Base-by-base conservation (phyloP, 129 eudicot genomes). In the Cynara cardunculus region DNA sequence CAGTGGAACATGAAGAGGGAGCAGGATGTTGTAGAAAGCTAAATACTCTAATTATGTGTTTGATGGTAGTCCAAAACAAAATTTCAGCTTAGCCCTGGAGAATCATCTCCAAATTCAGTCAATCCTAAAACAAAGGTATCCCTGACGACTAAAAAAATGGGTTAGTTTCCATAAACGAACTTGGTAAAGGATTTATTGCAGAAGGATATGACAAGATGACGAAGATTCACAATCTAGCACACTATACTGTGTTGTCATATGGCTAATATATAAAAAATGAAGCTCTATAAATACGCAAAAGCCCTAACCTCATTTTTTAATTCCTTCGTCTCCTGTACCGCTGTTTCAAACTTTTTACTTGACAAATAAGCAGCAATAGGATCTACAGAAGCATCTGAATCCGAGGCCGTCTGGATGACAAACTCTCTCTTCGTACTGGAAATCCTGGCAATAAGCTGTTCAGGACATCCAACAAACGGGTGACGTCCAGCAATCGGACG, bases 401-500 rank as follows among this genome's bases (percentile, higher is more conserved):
- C 98, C 0, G 87, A 77, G 0, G 78, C 89, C 0, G 89, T 90
- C 77, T 92, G 97, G 25, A 95, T 86, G 3, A 92, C 80, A 64
- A 92, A 92, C 25, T 88, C 97, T 9, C 84, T 46, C 64, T 71
- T 89, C 0, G 78, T 12, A 24, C 79, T 69, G 7, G 93, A 88
- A 27, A 91, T 77, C 78, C 90, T 83, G 0, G 87, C 97, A 53
- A 87, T 78, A 10, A 92, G 83, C 73, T 85, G 91, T 35, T 92
- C 90, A 3, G 99, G 99, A 56, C 81, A 66, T 18, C 99, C 99
- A 24, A 95, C 88, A 72, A 90, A 89, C 21, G 89, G 82, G 56
- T 92, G 97, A 7, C 99, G 91, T 7, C 97, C 97, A 14, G 96
- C 87, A 61, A 95, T 71, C 7, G 94, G 97, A 14, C 97, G 86